Evolutionary conservation across 192 early-diverging fungal species (phyloP).

Genomic region (Podochytrium sp.): DNA sequence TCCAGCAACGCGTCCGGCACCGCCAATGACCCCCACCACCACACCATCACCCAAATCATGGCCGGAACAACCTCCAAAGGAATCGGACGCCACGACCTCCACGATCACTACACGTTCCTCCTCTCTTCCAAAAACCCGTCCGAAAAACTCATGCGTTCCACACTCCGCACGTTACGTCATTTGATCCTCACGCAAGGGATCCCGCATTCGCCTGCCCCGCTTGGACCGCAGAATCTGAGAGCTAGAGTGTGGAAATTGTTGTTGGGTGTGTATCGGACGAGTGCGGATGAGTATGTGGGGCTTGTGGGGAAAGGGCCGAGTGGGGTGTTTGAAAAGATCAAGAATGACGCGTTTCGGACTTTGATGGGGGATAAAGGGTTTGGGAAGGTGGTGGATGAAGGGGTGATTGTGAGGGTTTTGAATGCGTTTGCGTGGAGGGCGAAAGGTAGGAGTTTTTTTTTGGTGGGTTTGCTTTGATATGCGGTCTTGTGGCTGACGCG

Average conservation of each 20-base stretch:
- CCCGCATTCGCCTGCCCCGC: conserved; percentile 46
- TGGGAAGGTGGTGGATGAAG: conserved; percentile 69
- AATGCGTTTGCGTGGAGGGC: conserved; percentile 87
- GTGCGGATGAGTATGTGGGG: conserved; percentile 72
- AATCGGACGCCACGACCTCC: conserved; percentile 10
- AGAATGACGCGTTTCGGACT: conserved; percentile 89
- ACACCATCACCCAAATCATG: conserved; percentile 10
- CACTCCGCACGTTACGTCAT: conserved; percentile 56
- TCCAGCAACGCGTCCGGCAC: not conserved
- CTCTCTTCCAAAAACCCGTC: conserved; percentile 55
- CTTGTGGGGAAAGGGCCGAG: conserved; percentile 74
- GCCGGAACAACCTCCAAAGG: conserved; percentile 24
- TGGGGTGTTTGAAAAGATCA: conserved; percentile 77
- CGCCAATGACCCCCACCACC: too few species aligned
- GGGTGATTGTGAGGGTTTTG: conserved; percentile 75
- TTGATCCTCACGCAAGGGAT: conserved; percentile 67
- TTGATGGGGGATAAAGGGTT: conserved; percentile 73
- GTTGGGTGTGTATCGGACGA: conserved; percentile 71
- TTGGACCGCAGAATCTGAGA: conserved; percentile 43
- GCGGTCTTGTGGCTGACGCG: not conserved
- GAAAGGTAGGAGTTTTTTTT: conserved; percentile 66
- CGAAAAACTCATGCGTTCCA: conserved; percentile 59
- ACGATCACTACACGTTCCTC: conserved; percentile 51
- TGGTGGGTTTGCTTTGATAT: too few species aligned
- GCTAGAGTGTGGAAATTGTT: conserved; percentile 76